These are phyloP conservation scores for Stephania japonica DNA, from an alignment of 164 flowering plant species.

Conservation along the genomic window DNA sequence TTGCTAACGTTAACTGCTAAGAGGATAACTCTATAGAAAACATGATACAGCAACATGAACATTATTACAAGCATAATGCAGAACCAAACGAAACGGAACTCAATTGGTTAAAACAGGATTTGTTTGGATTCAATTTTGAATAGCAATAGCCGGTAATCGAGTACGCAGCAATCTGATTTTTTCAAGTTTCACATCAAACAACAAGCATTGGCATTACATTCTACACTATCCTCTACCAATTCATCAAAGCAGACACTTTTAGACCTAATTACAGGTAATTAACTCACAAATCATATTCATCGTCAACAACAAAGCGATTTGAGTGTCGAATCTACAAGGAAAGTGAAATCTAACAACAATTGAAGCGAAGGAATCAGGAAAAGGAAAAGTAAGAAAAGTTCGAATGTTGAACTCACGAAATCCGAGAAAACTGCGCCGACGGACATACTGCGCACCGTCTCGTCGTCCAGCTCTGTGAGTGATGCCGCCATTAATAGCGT, in stretches of 20 bases:
- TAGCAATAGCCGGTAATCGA: no score
- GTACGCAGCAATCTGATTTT: no score
- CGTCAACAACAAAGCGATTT: background rate
- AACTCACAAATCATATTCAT: no score
- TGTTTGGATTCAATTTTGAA: background rate
- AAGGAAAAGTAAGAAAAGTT: background rate
- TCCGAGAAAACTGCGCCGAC: constrained; percentile 90
- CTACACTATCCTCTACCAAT: no score
- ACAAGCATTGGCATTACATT: no score
- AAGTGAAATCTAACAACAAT: background rate
- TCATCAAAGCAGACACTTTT: no score
- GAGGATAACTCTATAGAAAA: background rate
- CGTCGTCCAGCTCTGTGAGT: constrained; percentile 65
- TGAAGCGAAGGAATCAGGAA: background rate
- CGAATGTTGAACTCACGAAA: constrained; percentile 42
- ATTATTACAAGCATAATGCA: background rate
- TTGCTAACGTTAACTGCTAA: background rate
- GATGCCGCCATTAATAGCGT: constrained; percentile 20
- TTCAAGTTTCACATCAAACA: no score
- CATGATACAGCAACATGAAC: background rate
- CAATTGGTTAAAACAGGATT: background rate
- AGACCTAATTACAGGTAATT: no score
- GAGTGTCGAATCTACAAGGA: background rate
- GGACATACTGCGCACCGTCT: constrained; percentile 74
- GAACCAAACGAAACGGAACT: background rate